Base-by-base conservation (phyloP, 345 rosid species). In the Acer saccharum region DNA sequence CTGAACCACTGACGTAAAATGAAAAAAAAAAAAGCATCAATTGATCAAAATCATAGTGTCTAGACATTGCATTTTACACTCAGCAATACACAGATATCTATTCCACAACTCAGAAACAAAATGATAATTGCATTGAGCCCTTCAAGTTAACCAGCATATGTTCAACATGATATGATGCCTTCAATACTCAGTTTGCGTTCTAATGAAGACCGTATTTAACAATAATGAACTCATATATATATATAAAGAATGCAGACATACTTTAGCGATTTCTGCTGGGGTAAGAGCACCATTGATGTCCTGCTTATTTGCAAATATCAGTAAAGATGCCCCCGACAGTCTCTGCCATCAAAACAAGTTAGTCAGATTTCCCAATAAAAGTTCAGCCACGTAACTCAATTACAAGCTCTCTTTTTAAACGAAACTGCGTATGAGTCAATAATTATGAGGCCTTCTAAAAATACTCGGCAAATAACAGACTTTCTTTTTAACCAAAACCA, bases 291-390 rank as follows among this genome's bases (percentile, higher is more conserved):
- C 96, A 81, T 88, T 90, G 65, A 92, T 93, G 78, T 95, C 98
- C 80, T 93, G 99, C 87, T 95, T 95, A 78, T 93, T 93, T 23
- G 98, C 99, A 17, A 93, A 80, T 81, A 93, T 85, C 66, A 95
- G 85, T 81, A 95, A 85, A 58, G 99, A 93, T 61, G 98, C 91
- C n/a, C 98, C 97, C 3, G 97, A 92, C 6, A 93, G 81, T 81
- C 98, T 91, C 97, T 95, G 91, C 84, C 78, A 84, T 23, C 61
- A 29, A 64, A 67, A 73, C 71, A 78, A 13, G 39, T 10, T 41
- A 62, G 41, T 75, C 65, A 63, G 58, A 64, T 29, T 57, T 12
- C 17, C 13, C 14, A 63, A 71, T 43, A 44, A 60, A 62, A 60
- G 39, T 16, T 60, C 63, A 20, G 13, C 13, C 65, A 32, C 10